Base-by-base conservation (phyloP, 1,284 basidiomycete genomes). In the Sporisorium scitamineum region DNA sequence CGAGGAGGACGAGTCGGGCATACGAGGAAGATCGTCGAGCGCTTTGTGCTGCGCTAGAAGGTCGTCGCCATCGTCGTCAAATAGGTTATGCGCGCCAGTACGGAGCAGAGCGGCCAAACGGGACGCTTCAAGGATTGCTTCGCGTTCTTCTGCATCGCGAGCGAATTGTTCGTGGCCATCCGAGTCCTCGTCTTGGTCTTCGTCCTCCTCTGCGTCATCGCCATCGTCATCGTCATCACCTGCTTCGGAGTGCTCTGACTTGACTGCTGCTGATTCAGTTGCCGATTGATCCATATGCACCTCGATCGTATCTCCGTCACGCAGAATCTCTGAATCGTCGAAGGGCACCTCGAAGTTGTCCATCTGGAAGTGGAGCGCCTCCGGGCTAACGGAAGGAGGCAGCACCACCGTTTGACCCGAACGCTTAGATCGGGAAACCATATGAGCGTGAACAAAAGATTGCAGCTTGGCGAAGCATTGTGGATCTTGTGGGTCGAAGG, bases 301-400 rank as follows among this genome's bases (percentile, higher is more conserved):
- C 26, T 54, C 50, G n/a, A 80, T 13, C 4, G 52, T 45, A 27
- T 79, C 79, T 10, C 61, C 71, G 42, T 80, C 79, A 2, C 68
- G 59, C 16, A 80, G 24, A 10, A 73, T 54, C 13, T 68, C 61
- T 3, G 70, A 54, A 48, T 71, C 79, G 27, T 75, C 68, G 27
- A 68, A 61, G 1, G 72, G 63, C 18, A 75, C 60, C 20, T 70
- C 67, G 14, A 75, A 75, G 24, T 37, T 31, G 18, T 75, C 72
- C 41, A 75, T 63, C 41, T 60, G 41, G 29, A 75, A 55, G 10
- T 6, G 18, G 5, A 75, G 16, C 8, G 7, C 24, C 16, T 60
- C 52, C 2, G 48, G 10, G 3, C 10, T 20, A 16, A 42, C 1
- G 3, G n/a, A 20, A n/a, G 39, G 39, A n/a, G 39, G 39, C 32